Percentiles rank a stretch among this genome's conserved stretches.
Conservation (phyloP, 768 basidiomycete species). For the Tylopilus balloui region DNA sequence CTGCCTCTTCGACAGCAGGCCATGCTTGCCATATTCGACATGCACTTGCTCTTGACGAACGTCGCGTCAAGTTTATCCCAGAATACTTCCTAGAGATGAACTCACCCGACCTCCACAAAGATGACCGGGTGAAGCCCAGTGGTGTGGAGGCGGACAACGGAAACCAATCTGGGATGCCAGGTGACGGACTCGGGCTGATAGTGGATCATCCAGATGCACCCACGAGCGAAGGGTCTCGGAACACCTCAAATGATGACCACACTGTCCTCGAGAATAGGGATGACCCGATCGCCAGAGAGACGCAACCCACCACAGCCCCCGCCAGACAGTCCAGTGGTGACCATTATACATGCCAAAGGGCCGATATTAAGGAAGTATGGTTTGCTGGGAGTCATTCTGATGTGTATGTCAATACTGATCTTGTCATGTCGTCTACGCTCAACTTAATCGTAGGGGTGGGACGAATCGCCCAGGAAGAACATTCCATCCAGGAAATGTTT, state of each 20-base stretch:
- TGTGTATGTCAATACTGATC: not conserved
- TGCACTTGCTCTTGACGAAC: conserved; percentile 61
- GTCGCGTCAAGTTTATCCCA: conserved; percentile 54
- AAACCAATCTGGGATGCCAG: not conserved
- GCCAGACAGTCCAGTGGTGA: not conserved
- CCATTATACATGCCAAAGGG: not conserved
- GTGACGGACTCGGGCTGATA: not conserved
- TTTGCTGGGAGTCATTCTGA: conserved; percentile 6
- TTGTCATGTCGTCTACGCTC: not conserved
- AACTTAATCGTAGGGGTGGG: not conserved
- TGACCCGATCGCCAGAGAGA: not conserved
- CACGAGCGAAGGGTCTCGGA: conserved; percentile 1
- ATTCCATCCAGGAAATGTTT: conserved; percentile 5
- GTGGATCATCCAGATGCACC: not conserved
- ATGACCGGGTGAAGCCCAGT: not conserved
- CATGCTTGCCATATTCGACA: conserved; percentile 60
- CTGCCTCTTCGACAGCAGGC: conserved; percentile 53
- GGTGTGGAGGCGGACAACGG: not conserved
- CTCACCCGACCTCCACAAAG: conserved; percentile 3
- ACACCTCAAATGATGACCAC: not conserved
- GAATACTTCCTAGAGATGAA: conserved; percentile 33
- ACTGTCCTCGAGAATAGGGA: not conserved
- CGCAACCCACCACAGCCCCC: not conserved
- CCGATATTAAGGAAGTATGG: conserved; percentile 7
- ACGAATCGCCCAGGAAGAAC: conserved; percentile 1